Conservation (phyloP, 2,329 filamentous ascomycete genomes). For the Fusarium abutilonis region DNA sequence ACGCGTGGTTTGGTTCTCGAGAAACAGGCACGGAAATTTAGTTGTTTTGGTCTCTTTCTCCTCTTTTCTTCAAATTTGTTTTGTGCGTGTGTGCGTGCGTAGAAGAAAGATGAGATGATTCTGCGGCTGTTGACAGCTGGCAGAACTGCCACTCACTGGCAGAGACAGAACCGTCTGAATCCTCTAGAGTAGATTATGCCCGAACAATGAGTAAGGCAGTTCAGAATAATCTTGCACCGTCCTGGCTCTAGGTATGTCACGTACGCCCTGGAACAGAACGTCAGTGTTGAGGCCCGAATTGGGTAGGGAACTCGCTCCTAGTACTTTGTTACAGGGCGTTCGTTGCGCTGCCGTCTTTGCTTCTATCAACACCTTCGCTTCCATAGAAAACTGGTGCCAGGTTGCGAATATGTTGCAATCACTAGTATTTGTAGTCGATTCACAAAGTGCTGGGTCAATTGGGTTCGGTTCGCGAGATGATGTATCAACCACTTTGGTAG, state of each 20-base stretch:
- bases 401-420: background rate
- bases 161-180: background rate
- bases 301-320: background rate
- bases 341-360: background rate
- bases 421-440: background rate
- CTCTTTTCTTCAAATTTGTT: background rate
- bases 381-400: background rate
- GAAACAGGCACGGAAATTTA: background rate
- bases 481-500: background rate
- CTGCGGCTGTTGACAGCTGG: slow-evolving; percentile 29
- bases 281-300: background rate
- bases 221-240: background rate
- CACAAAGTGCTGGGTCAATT: background rate
- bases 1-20: background rate
- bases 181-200: background rate
- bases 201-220: background rate
- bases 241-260: background rate
- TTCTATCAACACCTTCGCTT: background rate
- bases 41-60: background rate
- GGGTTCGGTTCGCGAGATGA: background rate
- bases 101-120: background rate
- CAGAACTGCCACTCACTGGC: slow-evolving; percentile 16
- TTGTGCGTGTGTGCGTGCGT: background rate
- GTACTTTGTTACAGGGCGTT: background rate
- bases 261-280: background rate